Conservation (phyloP, 345 rosid genomes). For the Ricinus communis region DNA sequence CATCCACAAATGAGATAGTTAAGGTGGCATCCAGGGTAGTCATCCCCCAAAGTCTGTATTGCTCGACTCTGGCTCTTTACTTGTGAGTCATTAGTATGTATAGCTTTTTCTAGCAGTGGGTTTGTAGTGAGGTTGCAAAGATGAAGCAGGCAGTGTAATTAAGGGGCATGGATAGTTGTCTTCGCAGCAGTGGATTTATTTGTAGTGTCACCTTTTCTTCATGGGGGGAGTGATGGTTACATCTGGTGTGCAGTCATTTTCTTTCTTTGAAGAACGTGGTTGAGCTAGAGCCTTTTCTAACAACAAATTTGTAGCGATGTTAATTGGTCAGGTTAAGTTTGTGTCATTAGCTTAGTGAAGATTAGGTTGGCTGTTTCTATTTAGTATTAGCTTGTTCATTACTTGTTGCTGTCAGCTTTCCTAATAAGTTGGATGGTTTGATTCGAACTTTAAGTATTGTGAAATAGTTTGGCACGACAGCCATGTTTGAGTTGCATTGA, state of each 20-base stretch:
- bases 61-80: slow-evolving; percentile 10
- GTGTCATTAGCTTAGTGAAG: slow-evolving; percentile 14
- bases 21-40: background rate
- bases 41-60: slow-evolving; percentile 1
- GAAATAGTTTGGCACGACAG: background rate
- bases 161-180: slow-evolving; percentile 7
- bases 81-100: slow-evolving; percentile 16
- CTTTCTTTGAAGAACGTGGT: background rate
- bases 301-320: slow-evolving; percentile 5
- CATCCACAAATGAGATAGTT: slow-evolving; percentile 1
- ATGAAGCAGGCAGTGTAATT: slow-evolving; percentile 23
- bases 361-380: slow-evolving; percentile 7
- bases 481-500: background rate
- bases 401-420: background rate
- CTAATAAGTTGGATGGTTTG: slow-evolving; percentile 7
- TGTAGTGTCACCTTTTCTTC: background rate
- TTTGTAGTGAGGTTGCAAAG: slow-evolving; percentile 15
- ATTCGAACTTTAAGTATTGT: background rate
- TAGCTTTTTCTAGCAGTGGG: slow-evolving; percentile 21
- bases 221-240: slow-evolving; percentile 8
- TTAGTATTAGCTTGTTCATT: slow-evolving; percentile 3
- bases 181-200: background rate
- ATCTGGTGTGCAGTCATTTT: background rate
- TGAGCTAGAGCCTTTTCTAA: slow-evolving; percentile 16
- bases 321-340: slow-evolving; percentile 4